Evolutionary conservation across 768 basidiomycete species (phyloP), one percentile per base, ranked within the genome.

Genomic region (Pleurotus eryngii): DNA sequence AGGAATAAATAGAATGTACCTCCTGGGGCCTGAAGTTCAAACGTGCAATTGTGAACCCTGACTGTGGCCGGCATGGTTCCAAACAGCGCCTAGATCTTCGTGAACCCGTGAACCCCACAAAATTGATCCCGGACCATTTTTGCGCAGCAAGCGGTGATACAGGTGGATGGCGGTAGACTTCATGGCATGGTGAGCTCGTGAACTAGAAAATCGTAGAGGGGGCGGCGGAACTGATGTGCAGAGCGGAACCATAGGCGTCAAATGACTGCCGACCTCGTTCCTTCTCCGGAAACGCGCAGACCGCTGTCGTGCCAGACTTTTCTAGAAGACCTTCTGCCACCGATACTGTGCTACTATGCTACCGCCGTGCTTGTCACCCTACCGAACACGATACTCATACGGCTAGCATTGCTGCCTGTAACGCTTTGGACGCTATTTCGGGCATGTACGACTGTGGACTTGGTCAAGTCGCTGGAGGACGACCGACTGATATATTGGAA

Each of bases 351-450:
- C 57, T 83, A 80, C 67, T 83, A 81, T 70, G 67, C 63, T 9
- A 79, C 80, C 55, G 84, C 84, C 11, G 65, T 82, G 35, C 74
- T 87, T 49, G 80, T 84, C 5, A 70, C 81, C 39, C 64, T 77
- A 12, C 79, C 79, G 0, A 68, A 67, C 30, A 82, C 83, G 1
- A 67, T 69, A 46, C 47, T 68, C 3, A 65, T 78, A 56, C 78
- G 82, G 46, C 57, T 76, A 30, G 76, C 79, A 11, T 59, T 85
- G 37, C 72, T 85, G 24, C 82, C 83, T 2, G 58, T 81, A 11
- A 76, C 81, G 3, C 64, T 81, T 27, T 80, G 75, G 71, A 56
- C 67, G 5, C 65, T 76, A 15, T 79, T 77, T 55, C 72, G 77
- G 12, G 75, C 76, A 3, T 67, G 69, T 12, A 80, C 78, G 20